These are phyloP conservation scores for Aureobasidium sp. DNA, from an alignment of 2,329 filamentous ascomycete species.

Conservation along the genomic window DNA sequence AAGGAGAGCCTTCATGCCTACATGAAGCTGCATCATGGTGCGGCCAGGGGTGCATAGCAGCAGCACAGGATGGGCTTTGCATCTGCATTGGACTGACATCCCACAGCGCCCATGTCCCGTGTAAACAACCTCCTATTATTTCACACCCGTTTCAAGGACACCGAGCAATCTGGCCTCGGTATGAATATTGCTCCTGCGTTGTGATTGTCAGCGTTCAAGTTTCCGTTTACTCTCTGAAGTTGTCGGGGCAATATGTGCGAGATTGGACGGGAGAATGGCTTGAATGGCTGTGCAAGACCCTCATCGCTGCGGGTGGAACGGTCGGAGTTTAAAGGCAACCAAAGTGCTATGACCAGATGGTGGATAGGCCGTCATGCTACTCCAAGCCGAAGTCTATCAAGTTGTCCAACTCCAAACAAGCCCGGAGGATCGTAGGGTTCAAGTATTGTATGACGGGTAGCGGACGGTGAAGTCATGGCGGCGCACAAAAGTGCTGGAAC, in stretches of 20 bases:
- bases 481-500: not conserved
- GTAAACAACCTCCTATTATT: constrained; percentile 12
- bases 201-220: constrained; percentile 4
- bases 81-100: not conserved
- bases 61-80: not conserved
- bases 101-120: not conserved
- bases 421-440: not conserved
- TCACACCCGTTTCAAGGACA: not conserved
- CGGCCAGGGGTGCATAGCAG: constrained; percentile 12
- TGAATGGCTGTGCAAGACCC: constrained; percentile 9
- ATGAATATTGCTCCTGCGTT: not conserved
- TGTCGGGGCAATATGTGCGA: constrained; percentile 7
- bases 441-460: not conserved
- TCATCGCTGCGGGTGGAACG: constrained; percentile 9
- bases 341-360: not conserved
- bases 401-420: not conserved
- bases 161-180: not conserved
- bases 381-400: not conserved
- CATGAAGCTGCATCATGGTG: constrained; percentile 7
- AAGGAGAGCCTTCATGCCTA: not conserved
- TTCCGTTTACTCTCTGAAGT: constrained; percentile 3
- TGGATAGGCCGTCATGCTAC: not conserved
- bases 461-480: not conserved
- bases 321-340: not conserved
- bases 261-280: constrained; percentile 10